Base-by-base conservation (phyloP, 2,329 filamentous ascomycete species). In the Ascochyta viciae-villosae region DNA sequence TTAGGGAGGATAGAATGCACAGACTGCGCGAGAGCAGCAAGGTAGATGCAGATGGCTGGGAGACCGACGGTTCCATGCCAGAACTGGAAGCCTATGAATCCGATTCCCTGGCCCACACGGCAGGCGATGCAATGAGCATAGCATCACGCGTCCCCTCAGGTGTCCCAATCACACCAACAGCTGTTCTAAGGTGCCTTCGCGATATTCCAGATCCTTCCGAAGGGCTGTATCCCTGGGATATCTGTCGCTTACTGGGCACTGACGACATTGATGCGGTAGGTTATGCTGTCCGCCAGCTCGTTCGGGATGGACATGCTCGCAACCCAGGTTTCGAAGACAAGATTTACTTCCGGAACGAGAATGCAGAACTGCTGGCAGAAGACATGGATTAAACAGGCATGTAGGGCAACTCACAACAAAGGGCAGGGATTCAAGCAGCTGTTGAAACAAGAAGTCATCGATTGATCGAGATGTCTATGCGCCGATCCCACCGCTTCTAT, bases 21-120 rank as follows among this genome's bases (percentile, higher is more conserved):
- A 24, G 6, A 24, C 10, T 39, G 12, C n/a, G 15, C 12, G 27
- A 12, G 29, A 31, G 10, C 29, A 31, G 4, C 29, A 13, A 31
- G 29, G 29, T 12, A 31, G 10, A 31, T 12, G 10, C 26, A 10
- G 26, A 40, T 4, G 35, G 22, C 3, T 45, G 40, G 31, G 34
- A 50, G 2, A 41, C 53, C 4, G 49, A 51, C 15, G 33, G 40
- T 3, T 42, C 42, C 5, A 56, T 56, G 53, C 47, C 47, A 9
- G 53, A 56, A 6, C 53, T 48, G 4, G 53, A 56, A 34, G 6
- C 43, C 3, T 47, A 39, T 13, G 43, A 47, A 13, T 15, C 40
- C 1, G 24, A 27, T 1, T 2, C 10, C 5, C 3, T 22, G 4
- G 19, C 16, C 9, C 19, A 39, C 8, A 19, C 8, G 9, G 33